phyloP scores from a whole-genome alignment of 768 basidiomycete genomes.

The Favolaschia claudopus region DNA sequence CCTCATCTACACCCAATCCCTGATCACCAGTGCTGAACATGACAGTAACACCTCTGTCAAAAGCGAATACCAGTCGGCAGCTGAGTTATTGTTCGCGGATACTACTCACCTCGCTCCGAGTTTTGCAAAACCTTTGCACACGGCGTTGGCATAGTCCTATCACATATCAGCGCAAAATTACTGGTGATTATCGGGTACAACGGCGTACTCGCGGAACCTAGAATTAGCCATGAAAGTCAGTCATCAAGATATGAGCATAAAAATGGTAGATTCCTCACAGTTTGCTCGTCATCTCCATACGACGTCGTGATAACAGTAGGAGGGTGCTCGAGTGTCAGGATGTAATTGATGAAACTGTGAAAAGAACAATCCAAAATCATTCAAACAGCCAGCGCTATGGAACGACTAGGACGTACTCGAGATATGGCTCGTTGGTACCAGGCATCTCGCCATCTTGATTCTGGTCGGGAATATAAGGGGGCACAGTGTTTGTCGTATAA shows the following conservation, averaged over 20 bases:
- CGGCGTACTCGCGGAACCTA: slow-evolving; percentile 12
- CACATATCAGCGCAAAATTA: slow-evolving; percentile 29
- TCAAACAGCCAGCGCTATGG: no score
- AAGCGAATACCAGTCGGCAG: not conserved
- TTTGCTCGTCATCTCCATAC: slow-evolving; percentile 52
- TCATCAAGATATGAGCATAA: no score
- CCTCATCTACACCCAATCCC: slow-evolving; percentile 45
- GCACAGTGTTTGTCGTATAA: slow-evolving; percentile 51
- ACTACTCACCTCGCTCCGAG: slow-evolving; percentile 45
- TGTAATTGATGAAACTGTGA: slow-evolving; percentile 43
- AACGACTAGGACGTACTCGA: slow-evolving; percentile 31
- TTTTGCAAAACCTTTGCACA: slow-evolving; percentile 52
- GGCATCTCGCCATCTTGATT: slow-evolving; percentile 27
- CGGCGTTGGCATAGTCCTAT: slow-evolving; percentile 45
- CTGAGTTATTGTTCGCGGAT: not conserved
- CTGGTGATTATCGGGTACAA: not conserved
- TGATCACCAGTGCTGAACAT: slow-evolving; percentile 50
- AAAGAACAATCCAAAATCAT: no score
- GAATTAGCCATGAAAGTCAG: not conserved
- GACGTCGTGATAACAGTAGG: slow-evolving; percentile 50
- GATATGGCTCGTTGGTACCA: slow-evolving; percentile 49
- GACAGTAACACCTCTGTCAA: slow-evolving; percentile 40
- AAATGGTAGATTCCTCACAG: no score
- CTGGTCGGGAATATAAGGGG: slow-evolving; percentile 50
- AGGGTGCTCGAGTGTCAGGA: slow-evolving; percentile 36